A percentile compares a stretch with the other conserved stretches of the same genome.
Evolutionary conservation across 1,284 basidiomycete species (phyloP).

Genomic region (Coriolopsis trogii): DNA sequence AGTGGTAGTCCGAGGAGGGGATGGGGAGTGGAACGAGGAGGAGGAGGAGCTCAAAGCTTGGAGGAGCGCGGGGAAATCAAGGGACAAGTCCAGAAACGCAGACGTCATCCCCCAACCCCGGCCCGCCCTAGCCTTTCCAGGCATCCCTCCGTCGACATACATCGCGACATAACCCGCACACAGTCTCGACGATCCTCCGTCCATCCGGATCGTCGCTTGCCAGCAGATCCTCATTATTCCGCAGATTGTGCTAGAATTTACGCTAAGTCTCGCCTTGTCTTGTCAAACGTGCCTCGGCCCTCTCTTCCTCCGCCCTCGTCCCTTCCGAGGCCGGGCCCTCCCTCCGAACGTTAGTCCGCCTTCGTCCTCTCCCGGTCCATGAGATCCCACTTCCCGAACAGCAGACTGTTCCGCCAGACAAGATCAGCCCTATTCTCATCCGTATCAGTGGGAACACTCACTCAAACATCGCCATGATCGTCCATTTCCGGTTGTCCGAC

Average conservation of each 20-base stretch:
- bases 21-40: not conserved
- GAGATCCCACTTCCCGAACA: slow-evolving; percentile 55
- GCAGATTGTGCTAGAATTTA: slow-evolving; percentile 12
- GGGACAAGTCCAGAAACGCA: not conserved
- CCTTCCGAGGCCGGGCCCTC: not conserved
- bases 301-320: not conserved
- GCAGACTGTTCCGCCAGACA: slow-evolving; percentile 34
- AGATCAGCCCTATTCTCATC: slow-evolving; percentile 10
- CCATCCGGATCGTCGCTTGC: not conserved
- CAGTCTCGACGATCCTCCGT: slow-evolving; percentile 14
- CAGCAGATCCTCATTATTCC: slow-evolving; percentile 14
- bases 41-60: not conserved
- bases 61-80: slow-evolving; percentile 9
- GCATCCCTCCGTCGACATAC: slow-evolving; percentile 5
- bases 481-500: slow-evolving; percentile 92
- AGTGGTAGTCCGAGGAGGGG: slow-evolving; percentile 4
- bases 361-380: slow-evolving; percentile 2
- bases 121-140: slow-evolving; percentile 2
- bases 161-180: slow-evolving; percentile 3
- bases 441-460: slow-evolving; percentile 42
- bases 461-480: slow-evolving; percentile 89
- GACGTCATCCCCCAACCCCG: slow-evolving; percentile 13
- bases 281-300: slow-evolving; percentile 1
- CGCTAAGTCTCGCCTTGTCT: slow-evolving; percentile 2
- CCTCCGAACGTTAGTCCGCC: slow-evolving; percentile 10